A percentile compares a stretch with the other conserved stretches of the same genome.
Conservation (phyloP, 805 yeast genomes). For the Yamadazyma insecticola region DNA sequence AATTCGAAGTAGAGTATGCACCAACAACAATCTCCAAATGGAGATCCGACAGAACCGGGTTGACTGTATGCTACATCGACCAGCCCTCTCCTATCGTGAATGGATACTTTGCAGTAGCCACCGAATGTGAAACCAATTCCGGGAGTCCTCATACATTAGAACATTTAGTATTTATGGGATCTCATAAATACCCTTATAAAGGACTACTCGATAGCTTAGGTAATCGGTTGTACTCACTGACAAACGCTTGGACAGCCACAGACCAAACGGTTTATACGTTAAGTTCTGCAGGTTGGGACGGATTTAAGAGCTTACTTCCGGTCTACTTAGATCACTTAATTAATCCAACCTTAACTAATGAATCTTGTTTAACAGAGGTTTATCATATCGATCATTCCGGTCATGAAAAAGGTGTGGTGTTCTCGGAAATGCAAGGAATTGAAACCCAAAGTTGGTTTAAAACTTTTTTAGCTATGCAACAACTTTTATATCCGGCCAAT, state of each 20-base stretch:
- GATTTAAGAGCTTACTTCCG: slow-evolving; percentile 78
- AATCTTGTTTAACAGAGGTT: slow-evolving; percentile 90
- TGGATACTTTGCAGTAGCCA: slow-evolving; percentile 95
- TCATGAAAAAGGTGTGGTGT: slow-evolving; percentile 93
- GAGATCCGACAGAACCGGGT: slow-evolving; percentile 75
- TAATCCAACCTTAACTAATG: slow-evolving; percentile 81
- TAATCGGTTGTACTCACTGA: slow-evolving; percentile 73
- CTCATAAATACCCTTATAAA: slow-evolving; percentile 81
- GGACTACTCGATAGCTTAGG: slow-evolving; percentile 87
- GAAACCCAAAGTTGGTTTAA: slow-evolving; percentile 75
- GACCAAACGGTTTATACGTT: slow-evolving; percentile 94
- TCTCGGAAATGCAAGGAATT: slow-evolving; percentile 93
- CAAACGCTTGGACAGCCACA: slow-evolving; percentile 96
- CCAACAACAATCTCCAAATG: slow-evolving; percentile 71
- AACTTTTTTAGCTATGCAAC: slow-evolving; percentile 55
- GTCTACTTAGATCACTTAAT: slow-evolving; percentile 85
- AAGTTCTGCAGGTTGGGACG: slow-evolving; percentile 94
- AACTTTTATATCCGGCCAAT: slow-evolving; percentile 46
- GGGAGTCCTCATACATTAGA: slow-evolving; percentile 96
- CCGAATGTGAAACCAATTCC: slow-evolving; percentile 80
- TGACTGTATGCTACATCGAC: slow-evolving; percentile 70
- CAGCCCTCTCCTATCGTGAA: slow-evolving; percentile 83
- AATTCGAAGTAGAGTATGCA: slow-evolving; percentile 68
- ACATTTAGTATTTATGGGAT: slow-evolving; percentile 93
- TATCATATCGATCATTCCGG: slow-evolving; percentile 90